Percentiles rank a stretch among this genome's conserved stretches.
phyloP scores from a whole-genome alignment of 1,139 yeast genomes.

The Saccharomyces hybrid region DNA sequence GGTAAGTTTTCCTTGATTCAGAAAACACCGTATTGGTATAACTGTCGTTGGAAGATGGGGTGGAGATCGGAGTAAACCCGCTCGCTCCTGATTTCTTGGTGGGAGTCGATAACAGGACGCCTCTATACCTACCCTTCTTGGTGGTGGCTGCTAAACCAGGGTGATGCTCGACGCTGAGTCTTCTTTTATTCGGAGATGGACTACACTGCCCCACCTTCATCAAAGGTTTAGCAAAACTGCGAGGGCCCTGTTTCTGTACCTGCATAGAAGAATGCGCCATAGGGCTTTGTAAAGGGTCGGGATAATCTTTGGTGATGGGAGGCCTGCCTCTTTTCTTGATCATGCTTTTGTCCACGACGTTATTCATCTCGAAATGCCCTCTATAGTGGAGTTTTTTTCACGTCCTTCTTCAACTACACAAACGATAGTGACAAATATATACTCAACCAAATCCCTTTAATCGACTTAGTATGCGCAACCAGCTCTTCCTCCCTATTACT shows the following conservation, averaged over 20 bases:
- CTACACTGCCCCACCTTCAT: conserved; percentile 29
- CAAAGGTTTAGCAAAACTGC: conserved; percentile 27
- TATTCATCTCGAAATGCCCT: background rate
- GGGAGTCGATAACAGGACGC: conserved; percentile 26
- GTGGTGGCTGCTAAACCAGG: conserved; percentile 8
- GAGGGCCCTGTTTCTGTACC: conserved; percentile 27
- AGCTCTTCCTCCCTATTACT: background rate
- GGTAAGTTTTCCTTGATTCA: conserved; percentile 11
- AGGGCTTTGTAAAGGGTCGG: conserved; percentile 31
- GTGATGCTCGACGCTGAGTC: conserved; percentile 8
- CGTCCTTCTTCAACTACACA: background rate
- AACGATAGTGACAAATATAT: background rate
- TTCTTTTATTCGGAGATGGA: conserved; percentile 22
- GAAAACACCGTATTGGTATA: conserved; percentile 13
- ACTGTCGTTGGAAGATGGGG: conserved; percentile 15
- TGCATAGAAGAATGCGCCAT: conserved; percentile 32
- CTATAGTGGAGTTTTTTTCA: background rate
- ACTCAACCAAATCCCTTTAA: background rate
- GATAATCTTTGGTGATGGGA: conserved; percentile 29
- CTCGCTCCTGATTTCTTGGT: conserved; percentile 8
- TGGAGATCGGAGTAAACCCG: conserved; percentile 12
- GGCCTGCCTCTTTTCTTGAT: conserved; percentile 31
- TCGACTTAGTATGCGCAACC: background rate
- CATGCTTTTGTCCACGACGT: background rate
- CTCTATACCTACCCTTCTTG: conserved; percentile 25